Evolutionary conservation across 2,329 filamentous ascomycete species (phyloP).

Genomic region (Paraconiothyrium sp.): DNA sequence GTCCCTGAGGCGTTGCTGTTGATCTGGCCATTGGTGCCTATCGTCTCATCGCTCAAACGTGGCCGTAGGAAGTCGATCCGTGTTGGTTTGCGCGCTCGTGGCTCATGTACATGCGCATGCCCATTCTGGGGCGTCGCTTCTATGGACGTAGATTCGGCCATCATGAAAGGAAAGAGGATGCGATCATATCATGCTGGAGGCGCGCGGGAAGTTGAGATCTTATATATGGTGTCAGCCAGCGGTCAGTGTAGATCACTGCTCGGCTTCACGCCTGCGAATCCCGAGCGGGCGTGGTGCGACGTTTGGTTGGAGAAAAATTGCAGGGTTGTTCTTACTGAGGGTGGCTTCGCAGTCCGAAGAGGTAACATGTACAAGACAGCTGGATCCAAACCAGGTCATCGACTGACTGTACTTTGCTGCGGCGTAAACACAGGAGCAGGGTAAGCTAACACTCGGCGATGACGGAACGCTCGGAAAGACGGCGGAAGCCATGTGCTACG

Average conservation of each 20-base stretch:
- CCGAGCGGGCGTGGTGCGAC: slow-evolving; percentile 17
- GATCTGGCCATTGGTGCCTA: slow-evolving; percentile 34
- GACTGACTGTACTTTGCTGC: neutral
- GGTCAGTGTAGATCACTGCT: slow-evolving; percentile 23
- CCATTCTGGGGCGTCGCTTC: slow-evolving; percentile 36
- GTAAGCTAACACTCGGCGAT: slow-evolving; percentile 3
- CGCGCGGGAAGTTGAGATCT: slow-evolving; percentile 20
- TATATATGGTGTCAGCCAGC: slow-evolving; percentile 37
- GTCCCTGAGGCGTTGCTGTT: slow-evolving; percentile 41
- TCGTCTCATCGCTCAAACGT: slow-evolving; percentile 43
- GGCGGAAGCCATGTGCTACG: neutral
- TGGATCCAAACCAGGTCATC: neutral
- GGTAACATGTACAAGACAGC: slow-evolving; percentile 1
- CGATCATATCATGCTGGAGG: slow-evolving; percentile 40
- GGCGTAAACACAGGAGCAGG: slow-evolving; percentile 3
- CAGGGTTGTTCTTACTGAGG: slow-evolving; percentile 9
- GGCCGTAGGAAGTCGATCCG: slow-evolving; percentile 48
- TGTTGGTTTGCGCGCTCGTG: slow-evolving; percentile 48
- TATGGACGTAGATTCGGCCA: slow-evolving; percentile 46
- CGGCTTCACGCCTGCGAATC: slow-evolving; percentile 18
- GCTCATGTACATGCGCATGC: slow-evolving; percentile 39
- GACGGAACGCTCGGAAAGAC: slow-evolving; percentile 20
- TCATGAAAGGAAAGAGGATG: slow-evolving; percentile 25
- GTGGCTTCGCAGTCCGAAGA: slow-evolving; percentile 10
- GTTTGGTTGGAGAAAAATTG: slow-evolving; percentile 10